phyloP scores from a whole-genome alignment of 352 stramenopile species.

The Globisporangium orthogonon region DNA sequence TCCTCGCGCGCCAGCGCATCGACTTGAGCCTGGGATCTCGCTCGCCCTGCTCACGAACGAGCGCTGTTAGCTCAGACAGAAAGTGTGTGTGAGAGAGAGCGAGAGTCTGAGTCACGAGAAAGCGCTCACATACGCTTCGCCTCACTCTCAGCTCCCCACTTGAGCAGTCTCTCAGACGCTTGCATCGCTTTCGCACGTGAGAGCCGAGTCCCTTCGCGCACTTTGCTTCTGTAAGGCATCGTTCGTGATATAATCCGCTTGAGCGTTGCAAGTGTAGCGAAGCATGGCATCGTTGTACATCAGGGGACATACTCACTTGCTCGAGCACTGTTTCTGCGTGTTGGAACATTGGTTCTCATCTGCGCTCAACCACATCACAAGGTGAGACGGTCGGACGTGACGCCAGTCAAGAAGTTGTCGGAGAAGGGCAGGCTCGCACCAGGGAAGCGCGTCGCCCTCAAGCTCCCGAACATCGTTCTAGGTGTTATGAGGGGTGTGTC shows the following conservation, averaged over 20 bases:
- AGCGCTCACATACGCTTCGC: constrained; percentile 3
- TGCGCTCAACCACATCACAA: not conserved
- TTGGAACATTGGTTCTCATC: constrained; percentile 11
- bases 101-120: not conserved
- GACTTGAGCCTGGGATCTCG: constrained; percentile 15
- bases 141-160: constrained; percentile 7
- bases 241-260: too few species aligned
- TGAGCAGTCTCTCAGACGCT: constrained; percentile 5
- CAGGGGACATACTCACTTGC: not conserved
- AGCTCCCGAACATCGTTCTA: constrained; percentile 9
- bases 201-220: not conserved
- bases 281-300: too few species aligned
- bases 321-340: not conserved
- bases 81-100: not conserved
- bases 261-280: too few species aligned
- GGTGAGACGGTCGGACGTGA: not conserved
- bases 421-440: not conserved
- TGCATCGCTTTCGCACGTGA: constrained; percentile 1
- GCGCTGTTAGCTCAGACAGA: not conserved
- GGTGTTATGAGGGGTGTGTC: not conserved
- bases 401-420: not conserved
- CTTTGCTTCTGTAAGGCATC: too few species aligned
- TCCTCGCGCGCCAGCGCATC: constrained; percentile 20
- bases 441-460: constrained; percentile 9
- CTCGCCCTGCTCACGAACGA: constrained; percentile 3